phyloP scores from a whole-genome alignment of 257 asterid species.

The Penstemon newberryi region DNA sequence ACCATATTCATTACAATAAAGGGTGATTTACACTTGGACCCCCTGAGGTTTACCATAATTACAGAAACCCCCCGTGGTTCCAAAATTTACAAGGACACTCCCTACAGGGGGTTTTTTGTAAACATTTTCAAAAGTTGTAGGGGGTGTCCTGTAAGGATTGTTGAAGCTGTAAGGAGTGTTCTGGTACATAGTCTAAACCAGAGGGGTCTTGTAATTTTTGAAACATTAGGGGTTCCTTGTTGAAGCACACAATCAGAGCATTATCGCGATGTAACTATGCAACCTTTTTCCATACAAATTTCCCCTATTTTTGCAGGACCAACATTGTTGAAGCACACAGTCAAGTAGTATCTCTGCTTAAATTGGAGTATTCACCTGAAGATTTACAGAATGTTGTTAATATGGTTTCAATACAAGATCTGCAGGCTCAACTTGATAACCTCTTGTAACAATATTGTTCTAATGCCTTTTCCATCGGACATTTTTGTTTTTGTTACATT shows the following conservation, averaged over 20 bases:
- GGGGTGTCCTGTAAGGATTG: no score
- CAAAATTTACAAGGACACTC: no score
- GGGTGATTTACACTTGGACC: not conserved
- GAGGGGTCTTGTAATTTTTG: no score
- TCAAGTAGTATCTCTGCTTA: slow-evolving; percentile 74
- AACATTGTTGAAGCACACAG: slow-evolving; percentile 86
- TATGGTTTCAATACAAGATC: slow-evolving; percentile 60
- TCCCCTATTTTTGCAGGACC: slow-evolving; percentile 54
- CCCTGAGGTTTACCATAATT: slow-evolving; percentile 3
- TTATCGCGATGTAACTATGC: no score
- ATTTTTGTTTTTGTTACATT: no score
- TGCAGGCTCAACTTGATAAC: slow-evolving; percentile 79
- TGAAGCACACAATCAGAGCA: no score
- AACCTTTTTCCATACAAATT: no score
- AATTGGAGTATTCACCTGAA: slow-evolving; percentile 74
- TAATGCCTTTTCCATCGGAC: not conserved
- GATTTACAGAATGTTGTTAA: slow-evolving; percentile 55
- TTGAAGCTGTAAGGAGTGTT: no score
- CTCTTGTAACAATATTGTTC: slow-evolving; percentile 39
- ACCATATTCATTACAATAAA: not conserved
- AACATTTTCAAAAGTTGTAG: no score
- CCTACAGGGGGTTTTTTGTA: no score
- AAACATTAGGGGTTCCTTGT: no score
- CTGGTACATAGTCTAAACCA: no score
- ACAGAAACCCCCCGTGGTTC: not conserved